Base-by-base conservation (phyloP, 495 filamentous ascomycete species). In the Annulohypoxylon nitens region DNA sequence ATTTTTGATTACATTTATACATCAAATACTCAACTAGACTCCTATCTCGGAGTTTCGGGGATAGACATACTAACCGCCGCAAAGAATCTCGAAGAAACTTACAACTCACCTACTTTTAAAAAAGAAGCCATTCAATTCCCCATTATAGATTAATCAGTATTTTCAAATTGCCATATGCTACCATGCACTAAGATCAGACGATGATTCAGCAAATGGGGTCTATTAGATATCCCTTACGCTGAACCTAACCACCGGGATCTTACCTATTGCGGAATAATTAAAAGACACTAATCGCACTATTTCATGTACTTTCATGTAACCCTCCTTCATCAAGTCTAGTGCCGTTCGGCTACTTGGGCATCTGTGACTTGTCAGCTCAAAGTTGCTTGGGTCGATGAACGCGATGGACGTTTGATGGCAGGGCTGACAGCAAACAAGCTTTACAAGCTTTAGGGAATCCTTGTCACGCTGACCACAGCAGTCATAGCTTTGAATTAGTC, bases 391-490 rank as follows among this genome's bases (percentile, higher is more conserved):
- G 60, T 54, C 60, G 64, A 60, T 48, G 37, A 55, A 60, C 37
- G 70, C 48, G 41, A 64, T 51, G 20, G 20, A 23, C 20, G 20
- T 23, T 23, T 23, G 20, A 23, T 1, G 47, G 20, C 65, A 73
- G 70, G 70, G 70, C 64, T 73, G 70, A 65, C 54, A 60, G 37
- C 54, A 59, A 51, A 70, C 33, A 48, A 66, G 67, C 54, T 30
- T 34, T 39, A 43, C 39, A 43, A 43, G 39, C 39, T 43, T 43
- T 14, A n/a, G 14, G 37, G 9, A 1, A 30, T 4, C 18, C 34
- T 23, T 30, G n/a, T n/a, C 12, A 43, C 39, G 36, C 12, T 43
- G 4, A 43, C 39, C 39, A 30, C 30, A 30, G 30, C 30, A 30
- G 30, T 30, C 30, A 30, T 30, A 30, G 30, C 30, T 2, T 30